phyloP scores from a whole-genome alignment of 805 yeast genomes.

The Spathaspora passalidarum region DNA sequence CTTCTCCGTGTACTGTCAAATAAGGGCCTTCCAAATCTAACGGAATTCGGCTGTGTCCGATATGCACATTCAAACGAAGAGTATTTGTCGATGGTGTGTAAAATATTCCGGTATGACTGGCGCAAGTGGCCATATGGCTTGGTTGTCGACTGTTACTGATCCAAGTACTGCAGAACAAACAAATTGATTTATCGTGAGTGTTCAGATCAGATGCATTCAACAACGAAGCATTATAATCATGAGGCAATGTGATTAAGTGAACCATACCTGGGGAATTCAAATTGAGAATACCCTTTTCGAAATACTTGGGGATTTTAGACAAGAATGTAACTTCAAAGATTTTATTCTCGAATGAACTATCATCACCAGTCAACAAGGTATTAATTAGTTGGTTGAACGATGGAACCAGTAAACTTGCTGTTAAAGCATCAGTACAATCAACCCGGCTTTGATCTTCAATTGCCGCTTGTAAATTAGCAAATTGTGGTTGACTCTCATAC shows the following conservation, averaged over 20 bases:
- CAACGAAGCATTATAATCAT: conserved; percentile 28
- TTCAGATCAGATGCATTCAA: conserved; percentile 18
- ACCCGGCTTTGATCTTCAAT: conserved; percentile 14
- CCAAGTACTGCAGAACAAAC: conserved; percentile 34
- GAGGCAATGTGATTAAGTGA: conserved; percentile 52
- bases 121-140: conserved; percentile 26
- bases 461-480: conserved; percentile 15
- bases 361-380: conserved; percentile 11
- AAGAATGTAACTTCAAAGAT: conserved; percentile 20
- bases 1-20: conserved; percentile 72
- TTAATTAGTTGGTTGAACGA: conserved; percentile 2
- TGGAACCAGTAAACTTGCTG: conserved; percentile 23
- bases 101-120: conserved; percentile 23
- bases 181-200: conserved; percentile 22
- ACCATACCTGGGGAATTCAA: conserved; percentile 55
- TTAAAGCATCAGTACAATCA: conserved; percentile 22
- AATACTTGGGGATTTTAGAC: conserved; percentile 24
- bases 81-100: conserved; percentile 24
- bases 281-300: conserved; percentile 18
- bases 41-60: conserved; percentile 23
- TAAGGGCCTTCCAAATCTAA: conserved; percentile 61
- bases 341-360: conserved; percentile 17
- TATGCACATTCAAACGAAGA: conserved; percentile 21
- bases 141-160: conserved; percentile 17
- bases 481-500: conserved; percentile 13